Evolutionary conservation across 2,329 filamentous ascomycete genomes (phyloP), one percentile per base, ranked within the genome.

Genomic region (Magnaporthiopsis incrustans): DNA sequence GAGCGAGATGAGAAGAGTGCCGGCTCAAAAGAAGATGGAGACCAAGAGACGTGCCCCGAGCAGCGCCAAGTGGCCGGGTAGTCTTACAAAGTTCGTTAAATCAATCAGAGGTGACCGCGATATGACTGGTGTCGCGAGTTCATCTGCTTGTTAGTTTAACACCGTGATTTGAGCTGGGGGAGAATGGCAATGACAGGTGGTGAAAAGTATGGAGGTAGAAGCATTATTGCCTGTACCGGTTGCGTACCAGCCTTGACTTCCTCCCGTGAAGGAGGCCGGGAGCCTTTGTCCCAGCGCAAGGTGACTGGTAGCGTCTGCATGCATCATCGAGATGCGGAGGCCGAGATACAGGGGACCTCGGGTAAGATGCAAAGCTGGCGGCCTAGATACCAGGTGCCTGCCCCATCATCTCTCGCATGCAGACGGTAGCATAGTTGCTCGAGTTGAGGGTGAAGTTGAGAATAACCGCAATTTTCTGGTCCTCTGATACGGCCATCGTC

Each of bases 371-470:
- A 11, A 44, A 44, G 38, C 38, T 11, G 12, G 35, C 35, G 35
- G 15, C 26, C 7, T 27, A 38, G 15, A 22, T 44, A 38, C 53
- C 57, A 57, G 50, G 7, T 57, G 50, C 15, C 30, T 63, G 61
- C 8, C 66, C 65, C 70, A 71, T 73, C 64, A 76, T 72, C 68
- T 76, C 75, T 2, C 75, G 73, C 30, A 77, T 70, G 27, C 75
- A 74, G 64, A 77, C 69, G 18, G 75, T 77, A 1, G 75, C 75
- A 59, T 77, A 77, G 68, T 75, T 76, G 70, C 75, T 77, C 22
- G 70, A 65, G 62, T 70, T 72, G 10, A 77, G 69, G 50, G 73
- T 71, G 64, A 77, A 76, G 65, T 75, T 75, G 38, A 77, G 71
- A 10, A 72, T 70, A 10, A 77, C 75, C 25, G 74, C 74, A 65